A percentile compares a stretch with the other conserved stretches of the same genome.
phyloP scores from a whole-genome alignment of 257 asterid genomes.

The Eustoma russellianum region DNA sequence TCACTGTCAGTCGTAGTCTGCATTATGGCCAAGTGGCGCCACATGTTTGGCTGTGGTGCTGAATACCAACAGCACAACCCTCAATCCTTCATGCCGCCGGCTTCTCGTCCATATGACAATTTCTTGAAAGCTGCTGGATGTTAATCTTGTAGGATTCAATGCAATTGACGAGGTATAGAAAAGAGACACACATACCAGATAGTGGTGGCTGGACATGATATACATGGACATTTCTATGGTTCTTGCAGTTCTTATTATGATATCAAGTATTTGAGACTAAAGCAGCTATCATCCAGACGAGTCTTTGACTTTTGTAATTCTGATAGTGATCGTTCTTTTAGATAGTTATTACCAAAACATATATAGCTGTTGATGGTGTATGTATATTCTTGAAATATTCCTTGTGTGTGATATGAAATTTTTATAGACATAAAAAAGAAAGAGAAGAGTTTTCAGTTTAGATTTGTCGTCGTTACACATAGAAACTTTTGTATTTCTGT shows the following conservation, averaged over 20 bases:
- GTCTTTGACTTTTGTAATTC: neutral
- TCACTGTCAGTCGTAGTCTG: no score
- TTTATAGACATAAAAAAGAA: no score
- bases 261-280: conserved; percentile 2
- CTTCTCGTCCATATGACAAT: conserved; percentile 14
- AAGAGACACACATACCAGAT: conserved; percentile 4
- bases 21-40: no score
- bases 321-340: conserved; percentile 4
- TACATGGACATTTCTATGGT: neutral
- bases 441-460: no score
- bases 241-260: conserved; percentile 5
- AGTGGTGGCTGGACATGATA: neutral
- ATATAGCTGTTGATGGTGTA: conserved; percentile 3
- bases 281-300: neutral
- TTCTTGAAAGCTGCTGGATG: conserved; percentile 31
- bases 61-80: conserved; percentile 44
- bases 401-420: no score
- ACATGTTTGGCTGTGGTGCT: conserved; percentile 43
- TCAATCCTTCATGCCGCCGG: conserved; percentile 11
- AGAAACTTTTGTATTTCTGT: no score
- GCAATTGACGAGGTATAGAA: neutral
- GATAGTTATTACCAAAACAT: neutral
- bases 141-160: conserved; percentile 7
- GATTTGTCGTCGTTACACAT: no score
- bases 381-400: no score